phyloP scores from a whole-genome alignment of 225 moss, liverwort and hornwort species.

The Sphagnum tenellum region DNA sequence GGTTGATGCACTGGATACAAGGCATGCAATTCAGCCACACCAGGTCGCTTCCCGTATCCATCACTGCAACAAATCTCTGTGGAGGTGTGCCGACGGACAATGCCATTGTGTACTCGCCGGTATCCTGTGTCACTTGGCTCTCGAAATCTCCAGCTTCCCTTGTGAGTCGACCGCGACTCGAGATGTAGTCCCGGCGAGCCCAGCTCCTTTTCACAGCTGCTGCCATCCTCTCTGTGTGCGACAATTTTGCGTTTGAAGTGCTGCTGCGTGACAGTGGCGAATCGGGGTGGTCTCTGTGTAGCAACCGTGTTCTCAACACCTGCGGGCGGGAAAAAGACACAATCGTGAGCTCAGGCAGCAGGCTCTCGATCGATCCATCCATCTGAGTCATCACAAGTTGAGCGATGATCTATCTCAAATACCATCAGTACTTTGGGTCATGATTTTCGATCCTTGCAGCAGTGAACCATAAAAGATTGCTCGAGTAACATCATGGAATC shows the following conservation, averaged over 20 bases:
- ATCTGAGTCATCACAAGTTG: no score
- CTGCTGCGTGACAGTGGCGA: conserved; percentile 2
- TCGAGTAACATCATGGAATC: no score
- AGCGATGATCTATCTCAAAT: no score
- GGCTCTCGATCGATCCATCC: no score
- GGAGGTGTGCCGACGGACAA: conserved; percentile 8
- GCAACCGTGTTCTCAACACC: neutral
- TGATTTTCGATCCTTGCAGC: no score
- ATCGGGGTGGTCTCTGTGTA: conserved; percentile 10
- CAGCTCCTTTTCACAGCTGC: conserved; percentile 1
- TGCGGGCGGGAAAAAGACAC: neutral
- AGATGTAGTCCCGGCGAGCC: no score
- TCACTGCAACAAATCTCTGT: conserved; percentile 2
- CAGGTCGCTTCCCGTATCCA: conserved; percentile 5
- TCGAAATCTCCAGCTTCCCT: neutral
- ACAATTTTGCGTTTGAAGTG: conserved; percentile 1
- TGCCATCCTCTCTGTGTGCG: neutral
- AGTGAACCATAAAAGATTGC: no score
- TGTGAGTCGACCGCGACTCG: no score
- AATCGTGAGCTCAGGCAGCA: no score
- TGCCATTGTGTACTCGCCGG: conserved; percentile 5
- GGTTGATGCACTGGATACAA: neutral
- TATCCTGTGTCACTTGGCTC: neutral
- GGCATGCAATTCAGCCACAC: conserved; percentile 6
- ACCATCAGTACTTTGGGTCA: no score